Evolutionary conservation across 2,329 filamentous ascomycete species (phyloP), one percentile per base, ranked within the genome.

Genomic region (Trichoderma semiorbis): DNA sequence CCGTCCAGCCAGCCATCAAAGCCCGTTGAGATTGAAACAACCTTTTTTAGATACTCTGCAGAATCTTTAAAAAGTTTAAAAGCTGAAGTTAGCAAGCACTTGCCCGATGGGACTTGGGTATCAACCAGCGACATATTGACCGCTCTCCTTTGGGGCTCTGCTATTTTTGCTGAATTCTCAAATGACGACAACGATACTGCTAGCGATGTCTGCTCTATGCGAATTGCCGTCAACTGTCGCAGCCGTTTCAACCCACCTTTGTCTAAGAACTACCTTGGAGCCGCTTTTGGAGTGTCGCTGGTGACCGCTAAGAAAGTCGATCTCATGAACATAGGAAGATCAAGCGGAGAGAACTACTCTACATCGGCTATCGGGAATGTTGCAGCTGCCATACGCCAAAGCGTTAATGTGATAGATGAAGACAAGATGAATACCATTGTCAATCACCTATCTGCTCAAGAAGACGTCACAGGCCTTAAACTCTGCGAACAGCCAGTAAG

Each of bases 91-190:
- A 57, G 14, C 28, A 58, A 58, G 1, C 60, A 70, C 30, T 36
- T 70, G 12, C 68, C 68, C 4, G 18, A 32, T 18, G 60, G 60
- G 10, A 58, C 24, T 26, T 70, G 68, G 68, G 34, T 70, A 7
- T 70, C 68, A 21, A 70, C 68, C 3, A 62, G 60, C n/a, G 68
- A 70, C 14, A 47, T 70, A 14, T 24, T 70, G 14, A 64, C 60
- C n/a, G 60, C 68, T 12, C 24, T 70, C 18, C 60, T 70, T 7
- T 70, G 68, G 68, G 61, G 68, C 3, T 32, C 47, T 11, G 28
- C 39, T 26, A 11, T 47, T 16, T 6, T 3, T 64, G 36, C 68
- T n/a, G 68, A 70, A 12, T n/a, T 8, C 11, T 3, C n/a, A 26
- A 21, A n/a, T 14, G 55, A 34, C 7, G 18, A 14, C 3, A 11